Evolutionary conservation across 257 asterid genomes (phyloP).

Genomic region (Paulownia fortunei): DNA sequence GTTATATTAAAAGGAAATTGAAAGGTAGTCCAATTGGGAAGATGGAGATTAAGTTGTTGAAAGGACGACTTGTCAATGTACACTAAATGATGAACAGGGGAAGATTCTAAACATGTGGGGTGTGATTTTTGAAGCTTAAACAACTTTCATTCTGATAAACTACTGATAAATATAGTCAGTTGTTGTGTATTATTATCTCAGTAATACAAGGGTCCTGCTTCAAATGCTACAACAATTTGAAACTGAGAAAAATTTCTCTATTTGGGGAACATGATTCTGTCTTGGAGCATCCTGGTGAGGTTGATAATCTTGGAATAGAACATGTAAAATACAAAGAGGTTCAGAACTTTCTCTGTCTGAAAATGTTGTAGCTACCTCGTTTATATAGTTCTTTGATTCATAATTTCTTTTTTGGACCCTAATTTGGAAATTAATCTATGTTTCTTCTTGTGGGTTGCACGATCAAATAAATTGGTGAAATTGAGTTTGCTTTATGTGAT

Average conservation of each 20-base stretch:
- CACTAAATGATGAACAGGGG: background rate
- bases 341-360: background rate
- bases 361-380: background rate
- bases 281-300: background rate
- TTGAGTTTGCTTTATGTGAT: constrained; percentile 4
- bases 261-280: background rate
- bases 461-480: background rate
- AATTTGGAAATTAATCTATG: background rate
- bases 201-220: background rate
- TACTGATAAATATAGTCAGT: background rate
- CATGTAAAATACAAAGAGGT: background rate
- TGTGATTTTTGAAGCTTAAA: background rate
- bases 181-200: background rate
- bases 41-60: background rate
- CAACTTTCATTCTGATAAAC: background rate
- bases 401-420: background rate
- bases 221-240: background rate
- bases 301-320: background rate
- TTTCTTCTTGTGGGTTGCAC: background rate
- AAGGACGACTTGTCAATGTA: background rate
- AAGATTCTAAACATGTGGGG: background rate
- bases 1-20: background rate
- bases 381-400: background rate
- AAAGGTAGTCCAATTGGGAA: background rate
- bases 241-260: background rate